Evolutionary conservation across 1,284 basidiomycete genomes (phyloP).

Genomic region (Tilletia setariae): DNA sequence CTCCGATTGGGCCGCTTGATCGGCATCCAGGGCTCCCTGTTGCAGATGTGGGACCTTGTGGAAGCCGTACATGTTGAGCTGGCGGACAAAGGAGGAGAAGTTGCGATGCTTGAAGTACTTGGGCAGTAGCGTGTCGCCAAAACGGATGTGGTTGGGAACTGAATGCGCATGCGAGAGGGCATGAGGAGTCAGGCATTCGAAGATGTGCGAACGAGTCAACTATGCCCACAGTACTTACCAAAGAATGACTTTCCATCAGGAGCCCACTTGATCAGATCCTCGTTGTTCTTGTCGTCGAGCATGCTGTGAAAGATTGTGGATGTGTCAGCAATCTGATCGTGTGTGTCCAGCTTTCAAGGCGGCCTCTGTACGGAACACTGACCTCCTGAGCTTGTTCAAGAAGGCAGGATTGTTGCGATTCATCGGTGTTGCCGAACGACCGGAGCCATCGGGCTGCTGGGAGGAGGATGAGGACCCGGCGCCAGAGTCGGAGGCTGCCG

Average conservation of each 20-base stretch:
- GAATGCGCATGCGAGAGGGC: slow-evolving; percentile 5
- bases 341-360: no score
- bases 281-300: slow-evolving; percentile 79
- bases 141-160: slow-evolving; percentile 91
- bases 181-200: background rate
- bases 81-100: slow-evolving; percentile 88
- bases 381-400: slow-evolving; percentile 88
- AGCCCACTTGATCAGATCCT: slow-evolving; percentile 83
- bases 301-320: slow-evolving; percentile 63
- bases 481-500: background rate
- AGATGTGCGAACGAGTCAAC: background rate
- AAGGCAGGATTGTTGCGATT: slow-evolving; percentile 69
- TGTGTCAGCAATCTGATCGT: slow-evolving; percentile 17
- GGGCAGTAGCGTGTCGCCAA: slow-evolving; percentile 83
- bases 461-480: slow-evolving; percentile 9
- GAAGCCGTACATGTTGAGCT: slow-evolving; percentile 76
- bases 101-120: slow-evolving; percentile 96
- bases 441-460: background rate
- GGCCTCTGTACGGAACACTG: slow-evolving; percentile 39
- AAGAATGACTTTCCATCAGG: slow-evolving; percentile 85
- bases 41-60: slow-evolving; percentile 70
- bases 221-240: slow-evolving; percentile 59
- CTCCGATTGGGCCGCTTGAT: slow-evolving; percentile 64
- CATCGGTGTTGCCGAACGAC: slow-evolving; percentile 26
- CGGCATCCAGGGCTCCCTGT: slow-evolving; percentile 72